Base-by-base conservation (phyloP, 2,329 filamentous ascomycete genomes). In the Stachybotrys echinatus region DNA sequence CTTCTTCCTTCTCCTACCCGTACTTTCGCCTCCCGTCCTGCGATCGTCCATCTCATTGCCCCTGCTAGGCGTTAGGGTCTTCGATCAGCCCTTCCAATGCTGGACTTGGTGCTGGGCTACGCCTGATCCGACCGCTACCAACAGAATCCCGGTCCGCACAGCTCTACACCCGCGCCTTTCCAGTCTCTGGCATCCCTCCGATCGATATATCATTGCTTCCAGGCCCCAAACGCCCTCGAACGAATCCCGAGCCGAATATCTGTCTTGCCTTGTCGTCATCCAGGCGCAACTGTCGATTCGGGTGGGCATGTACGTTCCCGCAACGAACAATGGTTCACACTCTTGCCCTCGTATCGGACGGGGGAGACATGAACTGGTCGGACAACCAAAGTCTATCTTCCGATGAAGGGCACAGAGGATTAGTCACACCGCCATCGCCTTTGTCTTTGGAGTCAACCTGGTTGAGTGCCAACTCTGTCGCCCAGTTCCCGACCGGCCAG, bases 311-410 rank as follows among this genome's bases (percentile, higher is more conserved):
- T 65, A 61, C 59, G 66, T 64, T 66, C 61, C 66, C 70, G 58
- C 68, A 61, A 71, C 68, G 68, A 70, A 66, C 64, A 58, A 79
- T 79, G 76, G 70, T 78, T 56, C 66, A 60, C 56, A 64, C 68
- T 61, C 63, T 74, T 60, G 62, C 69, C 58, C 65, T 72, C 53
- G 60, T 68, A 54, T 62, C 69, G 50, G 70, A 71, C 60, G 67
- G 71, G 57, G 65, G 68, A 59, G 71, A 71, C 50, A 58, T 73
- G 51, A 58, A 65, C 51, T 79, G 76, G 76, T 68, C 72, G 50
- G 71, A 73, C 57, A 69, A 64, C 57, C 68, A 67, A 58, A 74
- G 69, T 55, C 69, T 72, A 62, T 67, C 71, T 45, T 73, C 74
- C 43, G 72, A 75, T 56, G 72, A 74, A 50, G 65, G 58, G 19